phyloP scores from a whole-genome alignment of 192 early-diverging fungal genomes.

The Entomortierella chlamydospora region DNA sequence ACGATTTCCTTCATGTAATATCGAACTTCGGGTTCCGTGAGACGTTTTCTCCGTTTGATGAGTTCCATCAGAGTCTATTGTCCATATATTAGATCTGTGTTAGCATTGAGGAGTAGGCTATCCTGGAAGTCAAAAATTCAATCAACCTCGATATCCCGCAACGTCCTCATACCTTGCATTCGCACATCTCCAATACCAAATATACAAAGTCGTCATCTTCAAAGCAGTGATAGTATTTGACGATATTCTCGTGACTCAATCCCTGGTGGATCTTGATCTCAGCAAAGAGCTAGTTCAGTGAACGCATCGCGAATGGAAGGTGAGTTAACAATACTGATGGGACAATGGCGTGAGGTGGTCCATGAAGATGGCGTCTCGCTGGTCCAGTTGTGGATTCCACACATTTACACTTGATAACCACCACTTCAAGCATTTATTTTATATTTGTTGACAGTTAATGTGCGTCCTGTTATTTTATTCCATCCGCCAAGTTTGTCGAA shows the following conservation, averaged over 20 bases:
- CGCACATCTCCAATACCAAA: constrained; percentile 93
- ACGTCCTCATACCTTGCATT: constrained; percentile 81
- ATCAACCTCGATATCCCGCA: too few relatives aligned
- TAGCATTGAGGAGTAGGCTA: too few relatives aligned
- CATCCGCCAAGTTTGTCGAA: too few relatives aligned
- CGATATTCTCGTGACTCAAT: constrained; percentile 83
- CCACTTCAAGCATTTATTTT: too few relatives aligned
- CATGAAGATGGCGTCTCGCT: too few relatives aligned
- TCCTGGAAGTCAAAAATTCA: too few relatives aligned
- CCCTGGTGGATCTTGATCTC: constrained; percentile 85
- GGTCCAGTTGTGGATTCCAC: too few relatives aligned
- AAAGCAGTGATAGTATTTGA: constrained; percentile 83
- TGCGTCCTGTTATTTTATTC: too few relatives aligned
- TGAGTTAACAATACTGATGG: background rate
- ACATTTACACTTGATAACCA: too few relatives aligned
- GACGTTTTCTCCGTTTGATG: constrained; percentile 76
- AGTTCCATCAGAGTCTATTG: constrained; percentile 86
- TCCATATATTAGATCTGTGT: background rate
- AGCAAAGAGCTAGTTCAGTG: constrained; percentile 63
- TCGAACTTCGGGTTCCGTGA: constrained; percentile 92
- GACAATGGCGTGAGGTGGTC: background rate
- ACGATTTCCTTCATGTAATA: constrained; percentile 89
- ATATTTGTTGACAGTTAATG: too few relatives aligned
- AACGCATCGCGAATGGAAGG: background rate
- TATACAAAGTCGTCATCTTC: constrained; percentile 91